Conservation (phyloP, 768 basidiomycete species). For the Filobasidium floriforme region DNA sequence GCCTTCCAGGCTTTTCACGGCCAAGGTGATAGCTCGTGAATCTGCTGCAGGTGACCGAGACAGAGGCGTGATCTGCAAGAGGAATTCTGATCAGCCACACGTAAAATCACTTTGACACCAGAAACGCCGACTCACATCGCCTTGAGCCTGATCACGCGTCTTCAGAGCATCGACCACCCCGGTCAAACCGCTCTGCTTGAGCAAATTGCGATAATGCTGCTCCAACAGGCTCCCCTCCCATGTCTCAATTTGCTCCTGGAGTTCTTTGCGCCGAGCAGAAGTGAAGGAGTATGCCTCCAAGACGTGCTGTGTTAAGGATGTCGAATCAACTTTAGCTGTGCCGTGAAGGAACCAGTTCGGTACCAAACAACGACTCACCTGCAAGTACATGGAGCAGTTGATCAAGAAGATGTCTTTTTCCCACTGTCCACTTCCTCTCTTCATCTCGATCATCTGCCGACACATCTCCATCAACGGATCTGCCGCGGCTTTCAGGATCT, state of each 20-base stretch:
- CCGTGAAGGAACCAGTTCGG: no score
- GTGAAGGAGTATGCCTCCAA: slow-evolving; percentile 41
- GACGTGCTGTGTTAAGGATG: slow-evolving; percentile 29
- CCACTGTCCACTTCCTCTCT: slow-evolving; percentile 55
- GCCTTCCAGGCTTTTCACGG: slow-evolving; percentile 61
- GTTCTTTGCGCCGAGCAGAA: slow-evolving; percentile 48
- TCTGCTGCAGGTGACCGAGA: slow-evolving; percentile 65
- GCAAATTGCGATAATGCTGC: slow-evolving; percentile 44
- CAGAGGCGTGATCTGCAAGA: slow-evolving; percentile 53
- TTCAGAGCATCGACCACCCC: background rate
- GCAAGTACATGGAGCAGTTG: slow-evolving; percentile 75
- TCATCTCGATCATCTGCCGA: slow-evolving; percentile 54
- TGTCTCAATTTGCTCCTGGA: slow-evolving; percentile 59
- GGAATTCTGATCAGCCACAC: no score
- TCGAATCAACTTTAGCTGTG: background rate
- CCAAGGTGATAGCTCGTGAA: slow-evolving; percentile 56
- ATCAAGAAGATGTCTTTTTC: slow-evolving; percentile 74
- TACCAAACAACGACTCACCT: slow-evolving; percentile 52
- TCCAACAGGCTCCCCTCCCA: slow-evolving; percentile 43
- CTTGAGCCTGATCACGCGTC: slow-evolving; percentile 31
- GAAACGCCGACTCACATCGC: background rate
- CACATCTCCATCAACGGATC: slow-evolving; percentile 78
- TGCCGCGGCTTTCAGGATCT: slow-evolving; percentile 72
- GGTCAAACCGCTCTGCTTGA: slow-evolving; percentile 48
- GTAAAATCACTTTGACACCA: no score